Base-by-base conservation (phyloP, 208 protist species). In the Leishmania martiniquensis region DNA sequence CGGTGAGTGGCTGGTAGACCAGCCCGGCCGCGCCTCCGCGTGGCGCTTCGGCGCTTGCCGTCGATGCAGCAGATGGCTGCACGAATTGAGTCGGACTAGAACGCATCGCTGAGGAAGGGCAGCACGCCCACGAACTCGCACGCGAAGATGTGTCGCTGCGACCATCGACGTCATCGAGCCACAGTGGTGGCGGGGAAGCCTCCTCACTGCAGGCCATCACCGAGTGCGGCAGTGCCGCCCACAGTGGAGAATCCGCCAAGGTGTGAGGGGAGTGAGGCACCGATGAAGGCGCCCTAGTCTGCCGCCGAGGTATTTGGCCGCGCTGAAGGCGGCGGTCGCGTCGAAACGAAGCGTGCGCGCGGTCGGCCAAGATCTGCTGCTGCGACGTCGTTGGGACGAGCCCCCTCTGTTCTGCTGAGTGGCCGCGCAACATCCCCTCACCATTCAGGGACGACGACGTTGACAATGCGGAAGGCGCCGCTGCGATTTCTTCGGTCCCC, bases 1-100 rank as follows among this genome's bases (percentile, higher is more conserved):
- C 86, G 22, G 55, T 70, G 15, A 98, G 89, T 13, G 75, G 75
- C 15, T 68, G 54, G 44, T 17, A 69, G 74, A 25, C 71, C 7
- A 54, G 9, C 74, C 25, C 45, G 39, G 49, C 45, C 9, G 20
- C 29, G 39, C 51, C 10, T 5, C n/a, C 54, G 63, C 25, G 25
- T n/a, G 29, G 9, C 52, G 67, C 49, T 22, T 45, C 17, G 7
- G n/a, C 34, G 25, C 51, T 44, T 9, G 20, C 22, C 47, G 34
- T 15, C 6, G 51, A 45, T 37, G 10, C 29, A 25, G 29, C 39
- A 12, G 57, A 60, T 54, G 47, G 47, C 44, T 12, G 39, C 44
- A 63, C 65, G 25, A 4, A 22, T 17, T 60, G 70, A 42, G 77
- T 59, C 59, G 12, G 65, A 45, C 70, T 22, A 39, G 29, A n/a